Evolutionary conservation across 345 rosid species (phyloP), one percentile per base, ranked within the genome.

Genomic region (Odontarrhena argentea): DNA sequence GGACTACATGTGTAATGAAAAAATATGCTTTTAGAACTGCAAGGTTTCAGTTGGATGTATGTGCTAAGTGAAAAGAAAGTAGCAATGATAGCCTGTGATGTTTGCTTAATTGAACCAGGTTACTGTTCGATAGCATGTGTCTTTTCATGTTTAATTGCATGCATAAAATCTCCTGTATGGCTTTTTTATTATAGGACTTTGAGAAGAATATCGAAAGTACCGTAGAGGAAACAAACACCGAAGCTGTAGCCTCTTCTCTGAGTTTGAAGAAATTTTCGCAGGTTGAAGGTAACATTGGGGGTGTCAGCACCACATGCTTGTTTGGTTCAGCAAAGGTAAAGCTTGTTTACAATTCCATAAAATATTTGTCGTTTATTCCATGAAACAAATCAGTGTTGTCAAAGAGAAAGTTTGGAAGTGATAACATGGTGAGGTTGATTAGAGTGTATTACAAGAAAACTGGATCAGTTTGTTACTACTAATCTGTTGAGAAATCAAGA

Each of bases 341-440:
- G 8, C 34, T 47, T 35, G 0, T 13, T 41, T 9, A 43, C 52
- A 26, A 5, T 32, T 32, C 36, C 36, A 32, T 32, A 32, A 38
- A 36, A 13, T 22, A 10, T 48, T 55, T 35, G 49, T 28, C 50
- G 2, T 2, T 24, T 18, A 56, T 76, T 78, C 63, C 46, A 84
- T 81, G 88, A 85, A 83, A 67, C 88, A 85, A 65, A 78, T 68
- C 56, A 66, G 85, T 70, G 82, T 77, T 65, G 40, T 46, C 78
- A 25, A 86, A 84, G 80, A 85, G 81, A 67, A 83, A 76, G 57
- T 64, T 63, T 61, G 82, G 68, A 55, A 60, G 40, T 15, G 77
- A 69, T n/a, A 82, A 78, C 50, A 84, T 77, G 78, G 96, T 87
- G 36, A 60, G 77, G 18, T 37, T 37, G 37, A 13, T 30, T 11